Base-by-base conservation (phyloP, 495 filamentous ascomycete genomes). In the Cenococcum geophilum region DNA sequence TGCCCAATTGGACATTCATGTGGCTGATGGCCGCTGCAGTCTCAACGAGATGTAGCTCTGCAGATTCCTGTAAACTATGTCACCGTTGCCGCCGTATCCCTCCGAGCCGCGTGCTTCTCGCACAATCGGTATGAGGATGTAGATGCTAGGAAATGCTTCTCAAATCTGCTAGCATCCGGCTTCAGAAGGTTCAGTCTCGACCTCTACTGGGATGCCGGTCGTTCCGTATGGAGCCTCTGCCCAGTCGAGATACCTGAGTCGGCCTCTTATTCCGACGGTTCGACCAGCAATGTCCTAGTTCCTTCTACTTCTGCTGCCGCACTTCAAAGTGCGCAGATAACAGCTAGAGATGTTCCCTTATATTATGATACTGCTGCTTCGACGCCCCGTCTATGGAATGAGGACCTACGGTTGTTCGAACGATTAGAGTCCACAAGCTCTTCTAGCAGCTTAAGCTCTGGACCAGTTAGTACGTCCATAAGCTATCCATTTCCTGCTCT, bases 1-100 rank as follows among this genome's bases (percentile, higher is more conserved):
- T 12, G 16, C 48, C 5, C 21, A 51, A 22, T 21, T 51, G 42
- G 1, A 16, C 10, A 6, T 11, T 21, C 40, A 9, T 20, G 48
- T n/a, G 35, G 32, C 42, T 56, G 21, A 60, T 53, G 34, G 55
- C 5, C 21, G 9, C 55, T 37, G n/a, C 55, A 83, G 82, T 80
- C 83, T 35, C 79, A 86, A 71, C 73, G 84, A 71, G 84, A 88
- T 76, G 73, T 86, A 52, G 75, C 77, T 25, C 73, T 80, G 11
- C 76, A 78, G 58, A 74, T 86, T 22, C 84, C 84, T 5, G 76
- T 88, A 61, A 86, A 86, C 59, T 86, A 74, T 69, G 77, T 85
- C 20, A 82, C 78, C 12, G 74, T 74, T 20, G 80, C 83, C 5
- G 79, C 75, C 1, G 75, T 85, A 0, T 80, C 79, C 4, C 62